Evolutionary conservation across 805 yeast genomes (phyloP).

Genomic region (Metschnikowia lochheadii): DNA sequence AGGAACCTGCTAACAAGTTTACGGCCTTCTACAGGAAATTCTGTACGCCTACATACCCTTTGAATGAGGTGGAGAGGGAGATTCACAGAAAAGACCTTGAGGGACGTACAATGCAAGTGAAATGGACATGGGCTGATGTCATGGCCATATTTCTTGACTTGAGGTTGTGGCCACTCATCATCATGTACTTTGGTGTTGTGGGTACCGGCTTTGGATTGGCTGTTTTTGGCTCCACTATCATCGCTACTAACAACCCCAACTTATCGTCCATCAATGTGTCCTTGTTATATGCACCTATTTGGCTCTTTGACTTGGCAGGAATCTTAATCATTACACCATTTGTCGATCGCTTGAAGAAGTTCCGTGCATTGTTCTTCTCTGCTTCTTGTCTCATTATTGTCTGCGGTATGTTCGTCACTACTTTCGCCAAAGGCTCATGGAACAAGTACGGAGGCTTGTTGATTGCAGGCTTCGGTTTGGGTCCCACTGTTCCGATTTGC

Average conservation of each 20-base stretch:
- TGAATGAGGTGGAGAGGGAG: slow-evolving; percentile 47
- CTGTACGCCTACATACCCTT: slow-evolving; percentile 42
- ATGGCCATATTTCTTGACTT: slow-evolving; percentile 51
- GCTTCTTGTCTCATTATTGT: slow-evolving; percentile 64
- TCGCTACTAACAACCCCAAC: slow-evolving; percentile 57
- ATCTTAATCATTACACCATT: slow-evolving; percentile 73
- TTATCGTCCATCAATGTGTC: slow-evolving; percentile 67
- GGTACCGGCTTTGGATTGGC: slow-evolving; percentile 88
- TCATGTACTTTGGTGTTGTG: slow-evolving; percentile 91
- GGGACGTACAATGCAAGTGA: slow-evolving; percentile 40
- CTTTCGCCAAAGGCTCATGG: slow-evolving; percentile 74
- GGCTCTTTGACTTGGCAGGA: slow-evolving; percentile 80
- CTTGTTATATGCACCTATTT: slow-evolving; percentile 79
- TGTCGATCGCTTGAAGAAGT: slow-evolving; percentile 62
- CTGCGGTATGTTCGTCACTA: slow-evolving; percentile 68
- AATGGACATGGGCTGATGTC: slow-evolving; percentile 63
- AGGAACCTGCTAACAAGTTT: slow-evolving; percentile 14
- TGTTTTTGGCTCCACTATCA: slow-evolving; percentile 78
- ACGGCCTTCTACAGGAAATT: slow-evolving; percentile 20
- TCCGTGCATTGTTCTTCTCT: slow-evolving; percentile 60
- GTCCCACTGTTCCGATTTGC: slow-evolving; percentile 85
- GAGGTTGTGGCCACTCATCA: slow-evolving; percentile 72
- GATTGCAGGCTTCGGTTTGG: slow-evolving; percentile 81
- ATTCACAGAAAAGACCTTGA: slow-evolving; percentile 61
- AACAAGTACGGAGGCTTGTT: slow-evolving; percentile 73